phyloP scores from a whole-genome alignment of 176 grass and related monocot genomes.

The Hordeum vulgare region MorexV3_pseudomolecules_assembly NC_058524.1:188610512-188611011 shows the following conservation, averaged over 20 bases:
- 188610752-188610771: neutral
- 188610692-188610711: conserved; percentile 4
- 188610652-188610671: conserved; percentile 15
- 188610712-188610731: neutral
- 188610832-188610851: conserved; percentile 18
- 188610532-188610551: neutral
- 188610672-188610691: conserved; percentile 14
- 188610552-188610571: conserved; percentile 7
- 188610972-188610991: neutral
- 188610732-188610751: conserved; percentile 27
- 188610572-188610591: neutral
- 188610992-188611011: neutral
- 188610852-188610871: neutral
- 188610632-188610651: neutral
- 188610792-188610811: conserved; percentile 2
- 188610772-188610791: conserved; percentile 2
- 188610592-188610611: neutral
- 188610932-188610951: conserved; percentile 31
- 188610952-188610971: neutral
- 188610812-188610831: conserved; percentile 17
- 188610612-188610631: neutral
- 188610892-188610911: conserved; percentile 1
- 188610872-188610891: neutral
- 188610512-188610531: neutral
- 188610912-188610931: neutral